Base-by-base conservation (phyloP, 1,139 yeast species). In the Eremothecium sinecaudum region DNA sequence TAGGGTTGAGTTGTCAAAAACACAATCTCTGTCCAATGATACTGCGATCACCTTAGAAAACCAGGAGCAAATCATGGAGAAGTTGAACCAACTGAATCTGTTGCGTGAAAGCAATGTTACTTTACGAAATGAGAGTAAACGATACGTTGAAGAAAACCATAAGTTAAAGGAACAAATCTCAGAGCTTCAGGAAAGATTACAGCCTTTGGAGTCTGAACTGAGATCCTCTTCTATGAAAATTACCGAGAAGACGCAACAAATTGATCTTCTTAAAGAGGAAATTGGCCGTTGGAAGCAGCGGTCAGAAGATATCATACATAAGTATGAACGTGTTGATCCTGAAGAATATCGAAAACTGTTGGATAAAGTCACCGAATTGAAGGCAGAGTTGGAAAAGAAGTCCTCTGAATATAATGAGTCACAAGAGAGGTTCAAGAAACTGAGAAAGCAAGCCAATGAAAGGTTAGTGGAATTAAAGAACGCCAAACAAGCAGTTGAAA, bases 21-120 rank as follows among this genome's bases (percentile, higher is more conserved):
- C 62, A 3, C 61, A 61, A 34, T 47, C 59, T 4, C 54, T 61
- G 19, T 61, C 63, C 19, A 47, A 62, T 4, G 63, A 68, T 34
- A 50, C 70, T 18, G 61, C 65, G 5, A 61, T 61, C 8, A 53
- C 65, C 13, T 51, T 66, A 2, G 56, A 63, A 17, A 76, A 75
- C 26, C 75, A 77, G 35, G 59, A 67, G n/a, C 67, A 67, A 32
- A 58, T 81, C 38, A 50, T 71, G 41, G 71, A 71, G 29, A 81
- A 79, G 50, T 61, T 82, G 35, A 73, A 75, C 37, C 87, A 80
- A 42, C 58, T 84, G 51, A 79, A 74, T 44, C 65, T 81, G 24
- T 62, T 82, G 40, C 71, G 83, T 39, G 94, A 84, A 50, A 79
- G 86, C 48, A 82, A 83, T 49, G 62, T 68, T 11, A 69, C 79